Conservation (phyloP, 257 asterid genomes). For the Solanum ahanhuiri region DNA sequence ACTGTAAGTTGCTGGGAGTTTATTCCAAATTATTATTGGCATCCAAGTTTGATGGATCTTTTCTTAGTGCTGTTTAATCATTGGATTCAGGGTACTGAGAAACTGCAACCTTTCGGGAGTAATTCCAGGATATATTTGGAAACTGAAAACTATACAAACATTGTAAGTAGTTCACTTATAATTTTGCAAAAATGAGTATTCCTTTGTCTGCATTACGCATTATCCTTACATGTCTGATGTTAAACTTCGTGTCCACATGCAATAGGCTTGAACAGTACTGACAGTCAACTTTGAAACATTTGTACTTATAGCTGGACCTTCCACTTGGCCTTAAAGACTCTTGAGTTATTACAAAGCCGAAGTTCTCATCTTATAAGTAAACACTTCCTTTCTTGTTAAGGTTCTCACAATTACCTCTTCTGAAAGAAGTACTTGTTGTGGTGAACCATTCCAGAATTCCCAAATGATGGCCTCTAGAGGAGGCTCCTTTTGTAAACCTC, state of each 20-base stretch:
- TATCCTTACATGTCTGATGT: not conserved
- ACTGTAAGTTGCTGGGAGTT: constrained; percentile 35
- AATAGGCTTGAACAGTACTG: not conserved
- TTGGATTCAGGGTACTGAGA: constrained; percentile 55
- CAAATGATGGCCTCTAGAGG: not conserved
- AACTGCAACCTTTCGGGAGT: constrained; percentile 75
- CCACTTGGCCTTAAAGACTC: not conserved
- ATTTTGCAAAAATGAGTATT: not conserved
- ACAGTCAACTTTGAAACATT: not conserved
- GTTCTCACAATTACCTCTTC: not conserved
- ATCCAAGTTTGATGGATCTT: not conserved
- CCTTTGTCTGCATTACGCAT: not conserved
- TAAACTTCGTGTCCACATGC: not conserved
- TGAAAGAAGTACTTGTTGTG: not conserved
- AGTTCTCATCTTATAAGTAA: not conserved
- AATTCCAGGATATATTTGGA: constrained; percentile 73
- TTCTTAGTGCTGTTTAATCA: not conserved
- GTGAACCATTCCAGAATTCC: not conserved
- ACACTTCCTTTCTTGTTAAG: not conserved
- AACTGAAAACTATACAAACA: constrained; percentile 34
- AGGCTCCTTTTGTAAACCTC: not conserved
- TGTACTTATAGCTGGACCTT: not conserved
- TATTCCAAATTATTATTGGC: not conserved
- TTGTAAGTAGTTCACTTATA: constrained; percentile 43
- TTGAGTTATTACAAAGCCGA: not conserved